These are phyloP conservation scores for Entomophthora muscae DNA, from an alignment of 371 early-diverging fungal genomes.

Conservation along the genomic window DNA sequence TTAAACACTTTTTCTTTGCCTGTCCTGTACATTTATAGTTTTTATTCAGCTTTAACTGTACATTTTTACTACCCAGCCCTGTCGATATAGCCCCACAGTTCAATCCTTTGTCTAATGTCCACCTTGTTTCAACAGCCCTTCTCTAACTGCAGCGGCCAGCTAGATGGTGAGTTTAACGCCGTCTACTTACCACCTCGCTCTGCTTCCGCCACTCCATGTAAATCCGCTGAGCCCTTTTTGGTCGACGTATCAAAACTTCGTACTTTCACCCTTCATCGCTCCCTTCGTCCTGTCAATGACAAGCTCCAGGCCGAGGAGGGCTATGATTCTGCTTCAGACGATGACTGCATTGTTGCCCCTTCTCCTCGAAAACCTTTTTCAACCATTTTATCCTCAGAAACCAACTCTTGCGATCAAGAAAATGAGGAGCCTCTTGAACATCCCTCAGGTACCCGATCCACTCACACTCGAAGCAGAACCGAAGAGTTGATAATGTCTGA, in stretches of 20 bases:
- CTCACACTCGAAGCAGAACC: neutral
- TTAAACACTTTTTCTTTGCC: no score
- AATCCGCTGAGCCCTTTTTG: neutral
- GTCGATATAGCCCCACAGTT: no score
- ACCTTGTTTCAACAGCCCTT: neutral
- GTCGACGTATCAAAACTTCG: neutral
- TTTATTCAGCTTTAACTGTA: no score
- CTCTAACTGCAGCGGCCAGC: neutral
- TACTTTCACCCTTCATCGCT: neutral
- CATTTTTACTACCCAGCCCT: no score
- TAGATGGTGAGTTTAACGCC: neutral
- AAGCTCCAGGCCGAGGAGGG: neutral
- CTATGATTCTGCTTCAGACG: neutral
- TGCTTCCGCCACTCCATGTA: neutral
- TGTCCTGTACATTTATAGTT: no score
- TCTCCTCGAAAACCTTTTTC: neutral
- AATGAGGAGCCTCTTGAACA: neutral
- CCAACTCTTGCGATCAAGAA: neutral
- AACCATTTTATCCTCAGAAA: neutral
- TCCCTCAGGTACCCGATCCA: neutral
- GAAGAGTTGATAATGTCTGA: neutral
- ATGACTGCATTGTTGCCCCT: neutral
- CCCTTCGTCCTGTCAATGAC: neutral
- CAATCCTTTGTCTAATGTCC: no score
- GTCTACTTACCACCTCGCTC: neutral